phyloP scores from a whole-genome alignment of 2,329 filamentous ascomycete species.

The Elsinoe fawcettii region DNA sequence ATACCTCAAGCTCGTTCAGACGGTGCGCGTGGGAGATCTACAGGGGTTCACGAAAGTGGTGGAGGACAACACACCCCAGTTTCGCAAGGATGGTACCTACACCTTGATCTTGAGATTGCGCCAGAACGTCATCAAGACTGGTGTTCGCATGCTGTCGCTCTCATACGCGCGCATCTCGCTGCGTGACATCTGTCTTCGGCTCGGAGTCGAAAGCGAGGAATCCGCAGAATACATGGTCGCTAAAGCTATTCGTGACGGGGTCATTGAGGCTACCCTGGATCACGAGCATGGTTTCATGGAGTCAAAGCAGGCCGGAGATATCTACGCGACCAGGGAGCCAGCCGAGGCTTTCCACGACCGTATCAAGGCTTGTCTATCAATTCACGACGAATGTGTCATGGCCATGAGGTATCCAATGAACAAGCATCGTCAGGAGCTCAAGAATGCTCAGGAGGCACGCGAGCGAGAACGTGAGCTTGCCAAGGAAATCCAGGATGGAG shows the following conservation, averaged over 20 bases:
- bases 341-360: slow-evolving; percentile 97
- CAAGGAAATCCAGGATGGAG: slow-evolving; percentile 97
- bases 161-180: slow-evolving; percentile 97
- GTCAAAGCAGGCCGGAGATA: slow-evolving; percentile 91
- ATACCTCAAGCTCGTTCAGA: slow-evolving; percentile 89
- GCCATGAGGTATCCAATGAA: slow-evolving; percentile 99
- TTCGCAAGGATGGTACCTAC: slow-evolving; percentile 91
- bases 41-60: slow-evolving; percentile 88
- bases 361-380: slow-evolving; percentile 79
- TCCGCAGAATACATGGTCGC: slow-evolving; percentile 98
- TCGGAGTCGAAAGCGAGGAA: slow-evolving; percentile 91
- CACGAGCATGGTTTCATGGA: slow-evolving; percentile 97
- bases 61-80: slow-evolving; percentile 69
- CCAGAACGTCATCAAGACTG: slow-evolving; percentile 99
- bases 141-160: slow-evolving; percentile 97
- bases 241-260: slow-evolving; percentile 94
- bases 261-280: slow-evolving; percentile 91
- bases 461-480: slow-evolving; percentile 94
- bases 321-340: slow-evolving; percentile 91
- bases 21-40: slow-evolving; percentile 91
- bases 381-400: slow-evolving; percentile 98
- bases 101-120: slow-evolving; percentile 87
- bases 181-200: slow-evolving; percentile 90
- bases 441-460: slow-evolving; percentile 96
- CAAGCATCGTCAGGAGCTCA: slow-evolving; percentile 91